phyloP scores from a whole-genome alignment of 2,329 filamentous ascomycete genomes.

The Boeremia lycopersici region DNA sequence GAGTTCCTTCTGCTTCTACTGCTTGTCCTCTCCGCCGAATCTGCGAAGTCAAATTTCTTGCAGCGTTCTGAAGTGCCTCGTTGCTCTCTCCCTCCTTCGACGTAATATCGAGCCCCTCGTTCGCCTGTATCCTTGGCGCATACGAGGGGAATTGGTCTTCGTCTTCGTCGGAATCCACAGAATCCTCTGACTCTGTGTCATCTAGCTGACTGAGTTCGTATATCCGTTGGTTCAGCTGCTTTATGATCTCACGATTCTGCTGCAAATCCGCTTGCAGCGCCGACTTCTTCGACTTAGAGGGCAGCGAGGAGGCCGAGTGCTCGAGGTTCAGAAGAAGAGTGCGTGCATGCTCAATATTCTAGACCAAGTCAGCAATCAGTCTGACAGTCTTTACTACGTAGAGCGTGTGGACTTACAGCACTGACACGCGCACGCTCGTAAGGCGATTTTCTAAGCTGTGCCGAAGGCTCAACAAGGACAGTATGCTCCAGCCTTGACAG shows the following conservation, averaged over 20 bases:
- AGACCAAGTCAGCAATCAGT: not conserved
- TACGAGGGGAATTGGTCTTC: constrained; percentile 51
- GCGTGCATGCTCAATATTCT: constrained; percentile 77
- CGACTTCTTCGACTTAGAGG: constrained; percentile 57
- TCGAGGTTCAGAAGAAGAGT: constrained; percentile 72
- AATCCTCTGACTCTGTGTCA: constrained; percentile 42
- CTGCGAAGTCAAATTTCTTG: constrained; percentile 42
- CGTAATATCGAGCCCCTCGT: constrained; percentile 42
- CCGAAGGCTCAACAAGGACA: constrained; percentile 66
- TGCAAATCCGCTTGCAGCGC: constrained; percentile 68
- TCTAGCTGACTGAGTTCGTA: constrained; percentile 70
- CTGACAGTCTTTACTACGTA: not conserved
- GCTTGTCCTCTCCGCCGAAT: constrained; percentile 40
- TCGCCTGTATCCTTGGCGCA: constrained; percentile 47
- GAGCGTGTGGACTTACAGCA: constrained; percentile 51
- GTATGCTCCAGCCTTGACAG: constrained; percentile 69
- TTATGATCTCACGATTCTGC: constrained; percentile 68
- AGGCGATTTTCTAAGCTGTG: constrained; percentile 64
- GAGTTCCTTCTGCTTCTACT: constrained; percentile 28
- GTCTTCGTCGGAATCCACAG: constrained; percentile 50
- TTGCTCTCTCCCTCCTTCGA: constrained; percentile 35
- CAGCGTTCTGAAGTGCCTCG: constrained; percentile 42
- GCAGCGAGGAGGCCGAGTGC: constrained; percentile 63
- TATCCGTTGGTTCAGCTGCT: constrained; percentile 68
- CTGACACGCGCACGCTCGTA: constrained; percentile 68